These are phyloP conservation scores for Colletotrichum gigasporum DNA, from an alignment of 2,329 filamentous ascomycete species.

Conservation along the genomic window DNA sequence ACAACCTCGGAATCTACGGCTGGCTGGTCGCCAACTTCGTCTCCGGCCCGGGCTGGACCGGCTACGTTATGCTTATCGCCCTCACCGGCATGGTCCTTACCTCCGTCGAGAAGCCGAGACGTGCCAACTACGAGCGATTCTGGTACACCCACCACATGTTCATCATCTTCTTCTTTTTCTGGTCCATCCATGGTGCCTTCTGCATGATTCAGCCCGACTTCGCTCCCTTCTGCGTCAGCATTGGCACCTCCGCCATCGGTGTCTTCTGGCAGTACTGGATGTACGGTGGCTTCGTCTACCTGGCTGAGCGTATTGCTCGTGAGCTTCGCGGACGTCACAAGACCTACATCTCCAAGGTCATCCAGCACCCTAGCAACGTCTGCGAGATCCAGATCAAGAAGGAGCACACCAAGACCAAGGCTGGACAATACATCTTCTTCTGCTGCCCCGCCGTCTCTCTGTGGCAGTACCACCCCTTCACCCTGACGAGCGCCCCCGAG, in stretches of 20 bases:
- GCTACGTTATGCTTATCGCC: conserved; percentile 83
- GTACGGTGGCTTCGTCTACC: conserved; percentile 82
- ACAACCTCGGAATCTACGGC: conserved; percentile 81
- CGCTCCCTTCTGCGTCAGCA: conserved; percentile 78
- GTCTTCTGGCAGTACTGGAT: conserved; percentile 94
- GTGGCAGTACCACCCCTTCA: conserved; percentile 92
- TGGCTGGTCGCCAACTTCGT: conserved; percentile 81
- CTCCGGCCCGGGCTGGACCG: conserved; percentile 85
- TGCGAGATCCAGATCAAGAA: conserved; percentile 95
- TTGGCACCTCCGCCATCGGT: conserved; percentile 72
- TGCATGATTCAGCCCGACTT: conserved; percentile 91
- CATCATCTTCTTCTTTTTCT: conserved; percentile 88
- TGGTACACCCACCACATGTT: conserved; percentile 94
- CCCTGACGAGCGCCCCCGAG: conserved; percentile 85
- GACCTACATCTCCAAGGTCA: conserved; percentile 88
- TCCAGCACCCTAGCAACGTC: conserved; percentile 89
- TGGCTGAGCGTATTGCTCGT: conserved; percentile 80
- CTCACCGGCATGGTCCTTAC: conserved; percentile 83
- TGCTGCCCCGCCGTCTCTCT: conserved; percentile 87
- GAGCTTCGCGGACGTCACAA: conserved; percentile 84
- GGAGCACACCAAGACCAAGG: conserved; percentile 81
- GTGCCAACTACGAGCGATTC: conserved; percentile 88
- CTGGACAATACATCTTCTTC: conserved; percentile 89
- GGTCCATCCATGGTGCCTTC: conserved; percentile 89
- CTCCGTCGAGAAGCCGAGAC: conserved; percentile 79